Evolutionary conservation across 2,329 filamentous ascomycete genomes (phyloP).

Genomic region (Fusarium succisae): DNA sequence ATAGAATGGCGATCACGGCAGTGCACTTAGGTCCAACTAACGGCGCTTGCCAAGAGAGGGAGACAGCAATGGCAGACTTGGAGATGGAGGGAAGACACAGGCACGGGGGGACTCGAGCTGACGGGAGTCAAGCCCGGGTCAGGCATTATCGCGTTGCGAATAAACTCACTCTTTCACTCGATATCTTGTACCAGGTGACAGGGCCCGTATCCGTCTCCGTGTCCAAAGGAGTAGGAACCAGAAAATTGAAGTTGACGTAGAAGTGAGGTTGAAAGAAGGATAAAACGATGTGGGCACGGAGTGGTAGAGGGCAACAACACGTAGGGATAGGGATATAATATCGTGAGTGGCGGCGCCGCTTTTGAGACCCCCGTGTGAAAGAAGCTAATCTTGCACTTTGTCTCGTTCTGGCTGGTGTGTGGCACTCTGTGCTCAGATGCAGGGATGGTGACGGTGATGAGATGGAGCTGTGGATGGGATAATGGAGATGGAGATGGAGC

Average conservation of each 20-base stretch:
- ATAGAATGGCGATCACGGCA: neutral
- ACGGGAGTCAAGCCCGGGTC: neutral
- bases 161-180: slow-evolving; percentile 21
- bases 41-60: slow-evolving; percentile 22
- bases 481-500: slow-evolving; percentile 13
- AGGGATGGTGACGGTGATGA: slow-evolving; percentile 20
- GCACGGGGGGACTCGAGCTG: neutral
- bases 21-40: neutral
- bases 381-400: slow-evolving; percentile 34
- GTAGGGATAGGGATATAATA: neutral
- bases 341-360: slow-evolving; percentile 33
- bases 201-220: neutral
- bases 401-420: slow-evolving; percentile 28
- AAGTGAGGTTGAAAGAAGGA: slow-evolving; percentile 16
- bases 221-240: slow-evolving; percentile 1
- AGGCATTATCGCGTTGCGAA: slow-evolving; percentile 6
- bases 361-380: neutral
- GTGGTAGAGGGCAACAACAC: neutral
- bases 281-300: slow-evolving; percentile 7
- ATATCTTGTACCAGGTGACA: slow-evolving; percentile 1
- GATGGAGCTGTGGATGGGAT: neutral
- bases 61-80: neutral
- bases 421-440: slow-evolving; percentile 17
- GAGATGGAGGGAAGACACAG: neutral
- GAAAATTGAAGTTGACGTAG: neutral